These are phyloP conservation scores for Stereocaulon alpinum DNA, from an alignment of 495 filamentous ascomycete species.

Conservation along the genomic window DNA sequence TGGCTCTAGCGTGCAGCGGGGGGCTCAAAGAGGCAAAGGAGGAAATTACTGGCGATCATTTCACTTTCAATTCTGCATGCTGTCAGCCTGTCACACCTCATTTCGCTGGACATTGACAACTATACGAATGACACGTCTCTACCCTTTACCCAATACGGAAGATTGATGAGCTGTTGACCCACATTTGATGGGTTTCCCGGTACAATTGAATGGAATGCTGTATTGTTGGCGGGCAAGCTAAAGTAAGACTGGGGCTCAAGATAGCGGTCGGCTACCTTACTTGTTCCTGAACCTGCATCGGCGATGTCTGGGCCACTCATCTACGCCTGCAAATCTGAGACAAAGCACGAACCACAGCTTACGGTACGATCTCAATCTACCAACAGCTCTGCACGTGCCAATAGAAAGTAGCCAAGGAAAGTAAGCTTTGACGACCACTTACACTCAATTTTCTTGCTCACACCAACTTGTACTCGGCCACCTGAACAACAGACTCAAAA, in stretches of 20 bases:
- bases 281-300: neutral
- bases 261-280: neutral
- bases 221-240: neutral
- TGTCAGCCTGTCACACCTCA: slow-evolving; percentile 1
- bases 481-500: too few relatives aligned
- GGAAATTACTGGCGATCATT: neutral
- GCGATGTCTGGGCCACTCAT: too few relatives aligned
- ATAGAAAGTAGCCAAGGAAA: too few relatives aligned
- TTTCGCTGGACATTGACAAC: neutral
- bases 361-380: too few relatives aligned
- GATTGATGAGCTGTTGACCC: neutral
- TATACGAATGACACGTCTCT: neutral
- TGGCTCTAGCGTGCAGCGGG: neutral
- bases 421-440: too few relatives aligned
- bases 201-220: neutral
- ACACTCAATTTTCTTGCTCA: too few relatives aligned
- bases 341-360: too few relatives aligned
- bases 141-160: neutral
- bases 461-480: too few relatives aligned
- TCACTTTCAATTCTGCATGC: neutral
- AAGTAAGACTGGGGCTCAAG: neutral
- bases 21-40: neutral
- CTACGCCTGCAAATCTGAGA: too few relatives aligned
- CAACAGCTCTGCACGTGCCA: too few relatives aligned
- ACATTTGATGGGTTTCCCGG: neutral